Evolutionary conservation across 352 stramenopile genomes (phyloP), one percentile per base, ranked within the genome.

Genomic region (Phytophthora fragariae): DNA sequence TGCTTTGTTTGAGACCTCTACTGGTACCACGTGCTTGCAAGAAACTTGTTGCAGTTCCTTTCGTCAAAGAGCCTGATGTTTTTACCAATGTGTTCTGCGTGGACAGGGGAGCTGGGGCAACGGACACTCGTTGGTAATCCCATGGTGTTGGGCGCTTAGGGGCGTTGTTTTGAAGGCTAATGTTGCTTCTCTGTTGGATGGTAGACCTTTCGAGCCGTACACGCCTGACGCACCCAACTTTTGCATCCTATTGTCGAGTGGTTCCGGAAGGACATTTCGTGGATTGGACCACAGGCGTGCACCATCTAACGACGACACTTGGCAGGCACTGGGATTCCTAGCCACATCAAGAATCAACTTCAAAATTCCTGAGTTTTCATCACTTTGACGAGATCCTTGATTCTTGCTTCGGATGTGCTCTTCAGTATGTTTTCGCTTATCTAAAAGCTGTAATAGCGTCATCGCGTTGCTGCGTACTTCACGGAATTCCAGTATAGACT

Each of bases 401-500:
- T 17, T 54, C 27, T 62, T 57, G 14, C n/a, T 15, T 52, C n/a
- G 53, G 19, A 70, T n/a, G 14, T 37, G 47, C 27, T 65, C 21
- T 27, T 58, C 24, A 37, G 57, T 37, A 33, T 1, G 5, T 31
- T 24, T 41, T 33, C 39, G 39, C 46, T 12, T 41, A 33, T 54
- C 21, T 44, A 69, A 17, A 55, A 69, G 50, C n/a, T 50, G 41
- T 6, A 56, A 1, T n/a, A 73, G 4, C 21, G 59, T 53, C 19
- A n/a, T 59, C 0, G 65, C 64, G 15, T 73, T 69, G 11, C 57
- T 62, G 7, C 53, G 58, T 10, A 76, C 21, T 62, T 76, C 70
- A 0, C 65, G 57, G 67, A 66, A 70, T 9, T 73, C 70, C 5
- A 76, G 27, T 1, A 65, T 0, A 44, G 33, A 62, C 39, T 72